Conservation (phyloP, 441 rosid genomes). For the Raphanus hybrid region DNA sequence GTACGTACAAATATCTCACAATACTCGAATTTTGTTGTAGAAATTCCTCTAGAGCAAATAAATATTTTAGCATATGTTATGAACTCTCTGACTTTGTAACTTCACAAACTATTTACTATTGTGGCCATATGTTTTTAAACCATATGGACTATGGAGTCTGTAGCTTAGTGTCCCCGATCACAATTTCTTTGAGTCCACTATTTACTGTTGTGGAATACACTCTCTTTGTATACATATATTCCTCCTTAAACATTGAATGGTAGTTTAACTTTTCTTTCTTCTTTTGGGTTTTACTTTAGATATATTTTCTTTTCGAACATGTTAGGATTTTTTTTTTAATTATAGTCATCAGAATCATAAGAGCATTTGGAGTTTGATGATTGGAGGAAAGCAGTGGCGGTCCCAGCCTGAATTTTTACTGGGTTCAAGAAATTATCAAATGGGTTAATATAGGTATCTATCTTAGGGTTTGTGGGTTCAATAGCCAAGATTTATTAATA, state of each 20-base stretch:
- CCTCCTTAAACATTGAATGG: neutral
- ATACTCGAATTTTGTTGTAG: neutral
- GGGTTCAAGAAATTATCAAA: too few species aligned
- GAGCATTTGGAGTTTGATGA: neutral
- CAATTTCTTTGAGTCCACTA: too few species aligned
- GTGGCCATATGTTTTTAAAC: too few species aligned
- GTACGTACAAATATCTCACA: neutral
- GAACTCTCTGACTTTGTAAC: neutral
- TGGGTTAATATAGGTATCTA: too few species aligned
- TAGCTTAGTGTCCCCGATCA: too few species aligned
- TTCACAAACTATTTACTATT: too few species aligned
- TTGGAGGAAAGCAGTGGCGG: neutral
- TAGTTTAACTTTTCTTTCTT: neutral
- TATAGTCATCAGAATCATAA: neutral
- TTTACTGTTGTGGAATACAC: too few species aligned
- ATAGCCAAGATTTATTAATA: too few species aligned
- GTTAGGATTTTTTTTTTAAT: neutral
- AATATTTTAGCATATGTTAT: neutral
- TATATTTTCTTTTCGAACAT: neutral
- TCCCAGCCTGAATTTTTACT: too few species aligned
- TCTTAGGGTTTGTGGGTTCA: too few species aligned
- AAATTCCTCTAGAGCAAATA: neutral
- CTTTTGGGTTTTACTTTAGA: neutral
- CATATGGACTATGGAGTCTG: too few species aligned
- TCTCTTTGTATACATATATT: too few species aligned